These are phyloP conservation scores for Coniochaeta ligniaria DNA, from an alignment of 2,329 filamentous ascomycete species.

Conservation along the genomic window DNA sequence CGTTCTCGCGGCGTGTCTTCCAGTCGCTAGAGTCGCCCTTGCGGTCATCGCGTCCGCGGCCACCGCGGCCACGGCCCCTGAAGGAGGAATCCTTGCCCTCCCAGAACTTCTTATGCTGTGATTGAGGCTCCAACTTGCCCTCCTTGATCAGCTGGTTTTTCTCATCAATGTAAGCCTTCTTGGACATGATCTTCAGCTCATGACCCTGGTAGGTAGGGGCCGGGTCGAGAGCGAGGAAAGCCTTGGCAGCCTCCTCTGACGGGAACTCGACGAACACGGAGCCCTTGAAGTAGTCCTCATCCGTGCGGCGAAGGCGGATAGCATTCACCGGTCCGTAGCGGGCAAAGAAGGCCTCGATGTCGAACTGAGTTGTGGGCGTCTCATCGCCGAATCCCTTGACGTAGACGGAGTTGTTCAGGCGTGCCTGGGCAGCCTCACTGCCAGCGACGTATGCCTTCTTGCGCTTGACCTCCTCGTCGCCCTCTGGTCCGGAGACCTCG, in stretches of 20 bases:
- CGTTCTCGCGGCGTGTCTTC: constrained; percentile 56
- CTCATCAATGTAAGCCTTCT: constrained; percentile 78
- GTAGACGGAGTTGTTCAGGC: constrained; percentile 69
- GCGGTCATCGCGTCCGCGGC: constrained; percentile 26
- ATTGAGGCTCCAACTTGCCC: constrained; percentile 59
- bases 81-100: constrained; percentile 35
- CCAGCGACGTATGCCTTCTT: constrained; percentile 62
- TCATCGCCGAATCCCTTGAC: constrained; percentile 91
- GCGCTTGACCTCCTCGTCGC: constrained; percentile 66
- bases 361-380: constrained; percentile 77
- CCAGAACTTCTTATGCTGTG: constrained; percentile 34
- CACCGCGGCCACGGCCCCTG: constrained; percentile 4
- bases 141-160: constrained; percentile 66
- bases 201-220: constrained; percentile 79
- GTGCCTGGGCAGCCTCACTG: constrained; percentile 54
- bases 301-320: constrained; percentile 77
- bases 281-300: constrained; percentile 78
- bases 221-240: constrained; percentile 73
- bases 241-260: constrained; percentile 67
- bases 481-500: constrained; percentile 66
- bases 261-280: constrained; percentile 94
- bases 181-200: constrained; percentile 76
- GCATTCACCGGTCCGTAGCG: constrained; percentile 72
- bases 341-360: constrained; percentile 87
- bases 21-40: constrained; percentile 48